Base-by-base conservation (phyloP, 108 stramenopile species). In the Nannochloropsis granulata region DNA sequence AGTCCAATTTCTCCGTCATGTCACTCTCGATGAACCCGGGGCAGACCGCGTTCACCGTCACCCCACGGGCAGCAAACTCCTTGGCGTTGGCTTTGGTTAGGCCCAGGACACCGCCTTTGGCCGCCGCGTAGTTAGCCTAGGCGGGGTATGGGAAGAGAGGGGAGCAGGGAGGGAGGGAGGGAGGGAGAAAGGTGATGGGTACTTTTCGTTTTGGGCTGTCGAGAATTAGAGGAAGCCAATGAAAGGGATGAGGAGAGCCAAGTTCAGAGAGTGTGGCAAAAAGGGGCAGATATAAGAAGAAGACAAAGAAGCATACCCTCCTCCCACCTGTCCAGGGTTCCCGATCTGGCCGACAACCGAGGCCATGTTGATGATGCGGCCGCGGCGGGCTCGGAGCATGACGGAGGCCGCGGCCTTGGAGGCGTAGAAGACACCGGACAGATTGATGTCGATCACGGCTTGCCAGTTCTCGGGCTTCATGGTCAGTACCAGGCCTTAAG, bases 261-360 rank as follows among this genome's bases (percentile, higher is more conserved):
- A n/a, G 56, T 71, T 7, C 56, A 71, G 56, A 3, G 11, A 71
- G 2, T 5, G 81, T 24, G 56, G 10, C 56, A 11, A 71, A 71
- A 3, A 71, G 11, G 0, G 11, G n/a, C 56, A 71, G n/a, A 0
- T n/a, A 0, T 71, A 3, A 71, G n/a, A 71, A 71, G 21, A 16
- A 3, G 34, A n/a, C 8, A 83, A 78, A 16, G 45, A n/a, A 46
- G 25, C 44, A 14, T 12, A 56, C 45, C n/a, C n/a, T n/a, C n/a
- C n/a, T 8, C 21, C 16, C n/a, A 71, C 56, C 84, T 91, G 90
- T 42, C 91, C 91, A 16, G 96, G 93, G 85, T 98, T 98, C 83
- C 97, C 97, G 85, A 98, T 94, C 86, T 96, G 96, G 43, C 97
- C 97, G n/a, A 98, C 96, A 78, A 98, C 95, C 78, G 91, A 92